Evolutionary conservation across 2,329 filamentous ascomycete genomes (phyloP), one percentile per base, ranked within the genome.

Genomic region (Aspergillus udagawae): DNA sequence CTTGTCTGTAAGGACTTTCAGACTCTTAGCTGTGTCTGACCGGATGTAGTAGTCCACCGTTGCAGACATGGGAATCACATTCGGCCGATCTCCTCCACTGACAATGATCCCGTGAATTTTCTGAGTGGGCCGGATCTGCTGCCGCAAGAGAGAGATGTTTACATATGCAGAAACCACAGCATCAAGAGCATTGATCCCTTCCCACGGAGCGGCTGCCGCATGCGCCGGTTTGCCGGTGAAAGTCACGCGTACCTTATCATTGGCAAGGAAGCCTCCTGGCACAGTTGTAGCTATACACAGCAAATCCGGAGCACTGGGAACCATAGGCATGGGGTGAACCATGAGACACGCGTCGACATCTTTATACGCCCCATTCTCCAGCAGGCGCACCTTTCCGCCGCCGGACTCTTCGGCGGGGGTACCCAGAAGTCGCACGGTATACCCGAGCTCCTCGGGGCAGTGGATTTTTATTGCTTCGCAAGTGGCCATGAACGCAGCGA

Each of bases 181-280:
- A 62, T 86, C 83, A 1, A 85, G 74, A 0, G 83, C 83, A 66
- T 86, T 85, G 61, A 81, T 75, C 0, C 83, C 83, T 14, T 82
- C 73, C 82, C 82, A 85, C 0, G 82, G 83, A 5, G 72, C 78
- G 3, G 78, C 78, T 1, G 79, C 82, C 0, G 82, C 82, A 65
- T 85, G 83, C 0, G 83, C 81, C 49, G 80, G 79, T 42, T 78
- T 77, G 0, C 83, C 83, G 1, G 67, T 71, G 58, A 79, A 80
- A 25, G 73, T 74, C 10, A 77, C 71, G 5, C 57, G 48, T 10
- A 75, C 60, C 44, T 70, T 69, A 23, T 72, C 59, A 28, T 71
- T 67, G 2, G 70, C 70, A 17, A 74, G 62, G 29, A 62, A 71
- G 3, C 67, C 67, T 2, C 67, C 68, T 35, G 62, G 61, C 1